Evolutionary conservation across 2,329 filamentous ascomycete genomes (phyloP).

Genomic region (Colletotrichum euphorbiae): DNA sequence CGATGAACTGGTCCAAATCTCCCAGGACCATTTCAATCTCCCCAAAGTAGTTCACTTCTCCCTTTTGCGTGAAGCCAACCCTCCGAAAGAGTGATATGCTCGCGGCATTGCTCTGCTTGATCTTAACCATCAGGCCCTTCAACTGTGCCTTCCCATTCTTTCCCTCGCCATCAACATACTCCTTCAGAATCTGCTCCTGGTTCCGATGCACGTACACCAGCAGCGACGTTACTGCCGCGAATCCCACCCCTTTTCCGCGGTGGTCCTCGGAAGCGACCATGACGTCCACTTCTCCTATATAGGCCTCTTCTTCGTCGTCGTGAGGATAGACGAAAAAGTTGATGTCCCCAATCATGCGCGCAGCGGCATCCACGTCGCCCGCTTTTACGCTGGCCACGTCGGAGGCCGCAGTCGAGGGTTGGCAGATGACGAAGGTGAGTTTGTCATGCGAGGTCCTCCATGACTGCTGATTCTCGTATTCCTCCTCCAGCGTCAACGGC

Average conservation of each 20-base stretch:
- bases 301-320: conserved; percentile 61
- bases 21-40: conserved; percentile 64
- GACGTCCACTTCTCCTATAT: conserved; percentile 82
- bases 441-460: conserved; percentile 89
- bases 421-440: conserved; percentile 89
- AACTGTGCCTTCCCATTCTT: conserved; percentile 44
- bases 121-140: conserved; percentile 68
- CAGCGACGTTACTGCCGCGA: conserved; percentile 74
- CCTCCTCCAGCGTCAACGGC: conserved; percentile 80
- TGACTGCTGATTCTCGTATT: conserved; percentile 89
- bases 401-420: conserved; percentile 49
- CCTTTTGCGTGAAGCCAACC: conserved; percentile 64
- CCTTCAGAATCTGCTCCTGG: conserved; percentile 62
- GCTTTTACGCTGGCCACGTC: conserved; percentile 43
- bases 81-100: conserved; percentile 64
- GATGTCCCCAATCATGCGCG: conserved; percentile 77
- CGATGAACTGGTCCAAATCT: conserved; percentile 42
- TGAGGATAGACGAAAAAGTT: conserved; percentile 81
- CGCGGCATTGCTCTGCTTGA: conserved; percentile 65
- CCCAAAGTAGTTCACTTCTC: conserved; percentile 69
- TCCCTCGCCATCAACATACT: conserved; percentile 50
- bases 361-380: conserved; percentile 63
- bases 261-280: conserved; percentile 78
- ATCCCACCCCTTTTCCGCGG: conserved; percentile 73
- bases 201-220: conserved; percentile 74